Base-by-base conservation (phyloP, 2,329 filamentous ascomycete species). In the Sclerotinia spermophila region DNA sequence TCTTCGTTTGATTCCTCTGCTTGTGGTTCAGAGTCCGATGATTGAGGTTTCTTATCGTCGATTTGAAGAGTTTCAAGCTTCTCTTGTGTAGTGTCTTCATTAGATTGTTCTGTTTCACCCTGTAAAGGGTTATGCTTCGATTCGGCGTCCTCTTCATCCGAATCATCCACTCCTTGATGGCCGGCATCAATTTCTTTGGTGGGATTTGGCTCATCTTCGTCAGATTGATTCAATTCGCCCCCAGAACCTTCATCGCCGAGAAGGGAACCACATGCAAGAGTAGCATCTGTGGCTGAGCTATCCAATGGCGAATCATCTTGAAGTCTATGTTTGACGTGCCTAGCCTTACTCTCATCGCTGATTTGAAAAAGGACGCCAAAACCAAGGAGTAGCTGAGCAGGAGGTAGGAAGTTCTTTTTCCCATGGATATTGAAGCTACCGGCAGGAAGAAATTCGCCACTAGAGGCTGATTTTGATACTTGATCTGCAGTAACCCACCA, bases 401-500 rank as follows among this genome's bases (percentile, higher is more conserved):
- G 95, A 0, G 95, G 92, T 48, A 99, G 81, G 76, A 92, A 96
- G 77, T 97, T 97, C 83, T 97, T 98, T 82, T 92, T 91, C 3
- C 94, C 95, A 51, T 87, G 87, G 62, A 97, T 85, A 80, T 90
- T 88, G 79, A 99, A 97, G 73, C 88, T 88, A 27, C 95, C 96
- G 0, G 87, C 84, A 0, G 89, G 87, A 10, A 99, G 81, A 76
- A 92, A 95, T 75, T 96, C 94, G 35, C 95, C 95, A 0, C 87
- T 89, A 0, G 89, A 85, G 0, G 91, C 90, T 45, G 89, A 92
- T 81, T 98, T 98, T 15, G 92, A 93, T 0, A 99, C 93, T 79
- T 98, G 94, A 68, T 95, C 90, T 2, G 92, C 91, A 73, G 90
- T 89, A 0, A 96, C 95, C 96, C 96, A 99, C 91, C 93, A 99